Percentiles rank a stretch among this genome's conserved stretches.
Conservation (phyloP, 108 stramenopile species). For the Skeletonema marinoi region DNA sequence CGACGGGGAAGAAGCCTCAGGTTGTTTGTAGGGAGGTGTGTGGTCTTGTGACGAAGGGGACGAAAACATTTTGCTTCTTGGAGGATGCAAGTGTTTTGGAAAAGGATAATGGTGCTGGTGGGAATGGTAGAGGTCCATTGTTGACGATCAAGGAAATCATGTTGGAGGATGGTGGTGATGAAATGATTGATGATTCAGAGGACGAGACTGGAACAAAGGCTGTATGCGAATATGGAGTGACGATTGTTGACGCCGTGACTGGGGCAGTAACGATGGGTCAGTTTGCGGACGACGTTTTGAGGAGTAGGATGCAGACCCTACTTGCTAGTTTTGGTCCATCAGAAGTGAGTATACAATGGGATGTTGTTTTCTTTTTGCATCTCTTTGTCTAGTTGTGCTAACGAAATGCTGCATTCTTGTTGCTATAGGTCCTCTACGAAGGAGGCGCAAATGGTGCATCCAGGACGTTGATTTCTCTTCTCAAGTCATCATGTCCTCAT, state of each 20-base stretch:
- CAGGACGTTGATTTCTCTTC: constrained; percentile 43
- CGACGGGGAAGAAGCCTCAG: constrained; percentile 70
- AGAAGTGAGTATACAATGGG: constrained; percentile 62
- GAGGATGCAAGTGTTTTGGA: constrained; percentile 73
- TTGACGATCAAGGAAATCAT: constrained; percentile 81
- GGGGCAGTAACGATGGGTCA: constrained; percentile 91
- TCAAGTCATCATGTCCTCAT: constrained; percentile 43
- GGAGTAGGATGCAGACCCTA: constrained; percentile 93
- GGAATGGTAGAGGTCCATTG: constrained; percentile 61
- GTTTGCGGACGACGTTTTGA: constrained; percentile 95
- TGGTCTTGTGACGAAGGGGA: constrained; percentile 85
- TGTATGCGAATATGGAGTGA: constrained; percentile 93
- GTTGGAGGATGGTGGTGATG: constrained; percentile 17
- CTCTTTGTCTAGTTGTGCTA: not conserved
- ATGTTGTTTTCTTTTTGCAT: not conserved
- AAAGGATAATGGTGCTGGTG: constrained; percentile 26
- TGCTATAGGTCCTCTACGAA: constrained; percentile 49
- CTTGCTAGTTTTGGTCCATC: constrained; percentile 81
- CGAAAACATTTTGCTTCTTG: constrained; percentile 92
- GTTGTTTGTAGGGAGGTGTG: constrained; percentile 97
- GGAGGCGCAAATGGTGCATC: constrained; percentile 60
- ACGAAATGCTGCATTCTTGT: not conserved
- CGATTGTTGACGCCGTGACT: constrained; percentile 88
- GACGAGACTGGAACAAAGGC: constrained; percentile 51
- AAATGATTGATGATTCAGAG: constrained; percentile 13